phyloP scores from a whole-genome alignment of 257 asterid genomes.

The Gynochthodes officinalis region DNA sequence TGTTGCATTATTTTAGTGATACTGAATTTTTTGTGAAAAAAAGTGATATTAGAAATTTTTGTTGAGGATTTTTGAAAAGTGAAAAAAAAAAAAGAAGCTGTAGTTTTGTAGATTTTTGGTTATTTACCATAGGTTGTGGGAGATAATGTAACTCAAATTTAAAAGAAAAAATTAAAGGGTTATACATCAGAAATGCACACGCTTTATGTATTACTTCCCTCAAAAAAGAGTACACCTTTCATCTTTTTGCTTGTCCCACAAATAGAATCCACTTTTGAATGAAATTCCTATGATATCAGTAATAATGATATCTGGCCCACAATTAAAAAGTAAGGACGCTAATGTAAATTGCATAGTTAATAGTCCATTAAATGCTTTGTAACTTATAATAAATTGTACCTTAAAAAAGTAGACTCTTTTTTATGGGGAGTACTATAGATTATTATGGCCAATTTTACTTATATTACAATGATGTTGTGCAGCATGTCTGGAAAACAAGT shows the following conservation, averaged over 20 bases:
- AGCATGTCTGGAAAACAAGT: constrained; percentile 98
- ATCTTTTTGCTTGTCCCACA: too few species aligned
- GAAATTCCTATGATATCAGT: too few species aligned
- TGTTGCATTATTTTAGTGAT: neutral
- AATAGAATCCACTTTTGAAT: too few species aligned
- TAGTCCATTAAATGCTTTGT: neutral
- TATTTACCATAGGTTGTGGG: neutral
- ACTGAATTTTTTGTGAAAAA: neutral
- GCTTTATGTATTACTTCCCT: neutral
- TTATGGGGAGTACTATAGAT: neutral
- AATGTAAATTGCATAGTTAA: too few species aligned
- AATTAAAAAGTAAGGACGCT: too few species aligned
- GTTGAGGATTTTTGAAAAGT: neutral
- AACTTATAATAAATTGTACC: neutral
- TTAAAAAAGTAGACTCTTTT: neutral
- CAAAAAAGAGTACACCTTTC: neutral
- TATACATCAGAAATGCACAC: neutral
- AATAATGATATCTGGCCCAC: too few species aligned
- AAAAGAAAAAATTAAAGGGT: neutral
- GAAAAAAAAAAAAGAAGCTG: neutral
- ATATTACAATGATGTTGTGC: constrained; percentile 24
- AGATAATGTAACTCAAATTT: neutral
- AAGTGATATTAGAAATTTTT: neutral
- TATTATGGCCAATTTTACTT: neutral
- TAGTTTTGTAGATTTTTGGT: neutral